These are phyloP conservation scores for Boletus patriciae DNA, from an alignment of 768 basidiomycete species.

Conservation along the genomic window DNA sequence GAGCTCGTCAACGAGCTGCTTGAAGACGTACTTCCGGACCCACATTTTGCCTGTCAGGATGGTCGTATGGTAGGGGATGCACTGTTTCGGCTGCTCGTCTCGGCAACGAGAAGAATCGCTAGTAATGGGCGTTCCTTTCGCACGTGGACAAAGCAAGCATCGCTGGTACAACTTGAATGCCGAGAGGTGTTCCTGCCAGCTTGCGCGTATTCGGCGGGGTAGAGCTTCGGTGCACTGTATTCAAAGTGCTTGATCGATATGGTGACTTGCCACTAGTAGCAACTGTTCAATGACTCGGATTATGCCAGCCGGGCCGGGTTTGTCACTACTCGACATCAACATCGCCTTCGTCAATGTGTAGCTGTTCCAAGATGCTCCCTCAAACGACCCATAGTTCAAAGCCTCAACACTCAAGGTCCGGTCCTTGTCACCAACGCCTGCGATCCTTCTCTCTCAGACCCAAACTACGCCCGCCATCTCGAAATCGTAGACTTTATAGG, in stretches of 20 bases:
- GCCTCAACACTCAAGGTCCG: constrained; percentile 64
- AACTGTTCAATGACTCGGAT: too few species aligned
- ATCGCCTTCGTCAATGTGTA: not conserved
- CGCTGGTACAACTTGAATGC: not conserved
- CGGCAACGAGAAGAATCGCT: too few species aligned
- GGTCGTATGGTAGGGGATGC: too few species aligned
- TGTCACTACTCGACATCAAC: not conserved
- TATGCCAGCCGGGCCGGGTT: too few species aligned
- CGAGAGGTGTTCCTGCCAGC: not conserved
- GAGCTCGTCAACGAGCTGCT: not conserved
- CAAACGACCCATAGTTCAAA: constrained; percentile 54
- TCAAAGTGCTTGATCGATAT: not conserved
- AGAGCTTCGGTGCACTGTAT: not conserved
- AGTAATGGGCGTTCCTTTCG: not conserved
- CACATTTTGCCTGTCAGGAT: too few species aligned
- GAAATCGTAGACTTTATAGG: constrained; percentile 95
- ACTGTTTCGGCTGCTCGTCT: too few species aligned
- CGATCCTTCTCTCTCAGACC: constrained; percentile 81
- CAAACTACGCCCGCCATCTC: constrained; percentile 88
- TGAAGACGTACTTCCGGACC: not conserved
- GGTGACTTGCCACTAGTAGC: too few species aligned
- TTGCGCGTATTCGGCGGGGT: not conserved
- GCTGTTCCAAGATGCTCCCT: constrained; percentile 42
- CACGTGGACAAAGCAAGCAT: constrained; percentile 1
- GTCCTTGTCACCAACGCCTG: constrained; percentile 79